Percentiles rank a stretch among this genome's conserved stretches.
Conservation (phyloP, 495 filamentous ascomycete species). For the Sabuloglossum arenarium region DNA sequence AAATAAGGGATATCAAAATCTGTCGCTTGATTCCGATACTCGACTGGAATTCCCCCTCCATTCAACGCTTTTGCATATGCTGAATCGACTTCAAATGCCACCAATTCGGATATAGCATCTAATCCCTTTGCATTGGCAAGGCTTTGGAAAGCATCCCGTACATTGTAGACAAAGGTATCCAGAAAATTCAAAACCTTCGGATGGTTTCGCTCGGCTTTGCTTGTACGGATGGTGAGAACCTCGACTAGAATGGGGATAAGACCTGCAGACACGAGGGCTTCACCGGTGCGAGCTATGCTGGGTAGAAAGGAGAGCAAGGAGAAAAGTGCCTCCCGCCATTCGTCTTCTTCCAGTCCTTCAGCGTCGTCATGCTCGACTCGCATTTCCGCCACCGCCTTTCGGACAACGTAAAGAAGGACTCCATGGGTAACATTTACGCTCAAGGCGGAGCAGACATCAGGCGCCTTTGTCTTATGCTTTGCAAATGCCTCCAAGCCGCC, state of each 20-base stretch:
- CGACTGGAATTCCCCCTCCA: slow-evolving; percentile 53
- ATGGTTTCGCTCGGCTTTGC: slow-evolving; percentile 61
- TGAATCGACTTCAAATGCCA: slow-evolving; percentile 54
- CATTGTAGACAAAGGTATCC: slow-evolving; percentile 63
- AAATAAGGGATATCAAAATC: slow-evolving; percentile 88
- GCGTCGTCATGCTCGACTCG: slow-evolving; percentile 30
- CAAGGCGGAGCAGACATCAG: slow-evolving; percentile 68
- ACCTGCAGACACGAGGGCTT: slow-evolving; percentile 64
- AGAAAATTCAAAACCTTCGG: slow-evolving; percentile 66
- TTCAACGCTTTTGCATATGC: slow-evolving; percentile 39
- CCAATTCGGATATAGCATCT: slow-evolving; percentile 67
- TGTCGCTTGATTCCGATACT: slow-evolving; percentile 57
- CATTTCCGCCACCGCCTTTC: slow-evolving; percentile 73
- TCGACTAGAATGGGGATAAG: slow-evolving; percentile 79
- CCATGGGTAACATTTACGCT: slow-evolving; percentile 92
- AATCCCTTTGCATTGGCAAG: slow-evolving; percentile 63
- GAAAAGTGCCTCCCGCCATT: slow-evolving; percentile 81
- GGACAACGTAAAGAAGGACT: slow-evolving; percentile 79
- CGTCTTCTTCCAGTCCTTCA: slow-evolving; percentile 34
- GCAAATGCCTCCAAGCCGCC: slow-evolving; percentile 61
- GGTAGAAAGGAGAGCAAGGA: slow-evolving; percentile 57
- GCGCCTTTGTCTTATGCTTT: slow-evolving; percentile 50
- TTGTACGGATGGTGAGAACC: slow-evolving; percentile 63
- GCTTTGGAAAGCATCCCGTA: slow-evolving; percentile 58
- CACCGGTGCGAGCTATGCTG: slow-evolving; percentile 44